Evolutionary conservation across 2,329 filamentous ascomycete genomes (phyloP).

Genomic region (Phaeosphaeriaceae sp.): DNA sequence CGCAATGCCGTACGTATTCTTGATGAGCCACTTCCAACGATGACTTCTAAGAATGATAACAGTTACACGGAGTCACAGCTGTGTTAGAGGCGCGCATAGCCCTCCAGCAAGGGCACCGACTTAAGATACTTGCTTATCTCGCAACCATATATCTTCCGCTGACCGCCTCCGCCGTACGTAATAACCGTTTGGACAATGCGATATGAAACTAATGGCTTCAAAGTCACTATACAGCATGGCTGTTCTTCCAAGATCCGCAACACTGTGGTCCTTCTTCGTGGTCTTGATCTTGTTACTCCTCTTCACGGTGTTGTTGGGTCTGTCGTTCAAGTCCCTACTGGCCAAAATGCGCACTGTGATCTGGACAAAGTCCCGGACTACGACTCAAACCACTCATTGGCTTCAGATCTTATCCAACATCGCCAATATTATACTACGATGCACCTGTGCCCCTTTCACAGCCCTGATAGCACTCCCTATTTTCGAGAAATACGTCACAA

Average conservation of each 20-base stretch:
- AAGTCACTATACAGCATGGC: not conserved
- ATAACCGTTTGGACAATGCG: not conserved
- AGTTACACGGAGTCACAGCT: not conserved
- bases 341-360: not conserved
- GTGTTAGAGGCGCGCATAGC: not conserved
- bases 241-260: not conserved
- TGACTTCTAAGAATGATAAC: not conserved
- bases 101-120: not conserved
- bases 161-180: not conserved
- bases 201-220: not conserved
- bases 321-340: not conserved
- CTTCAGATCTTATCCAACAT: too few relatives aligned
- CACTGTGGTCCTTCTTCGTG: not conserved
- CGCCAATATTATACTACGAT: too few relatives aligned
- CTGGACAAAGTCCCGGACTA: too few relatives aligned
- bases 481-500: too few relatives aligned
- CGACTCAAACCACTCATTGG: too few relatives aligned
- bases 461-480: too few relatives aligned
- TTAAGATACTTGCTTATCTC: not conserved
- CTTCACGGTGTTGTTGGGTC: not conserved
- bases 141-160: not conserved
- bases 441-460: too few relatives aligned
- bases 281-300: not conserved
- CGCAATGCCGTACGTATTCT: not conserved
- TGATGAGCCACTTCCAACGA: not conserved